Percentiles rank a stretch among this genome's conserved stretches.
These are phyloP conservation scores for Clavaria fumosa DNA, from an alignment of 768 basidiomycete genomes.

Conservation along the genomic window DNA sequence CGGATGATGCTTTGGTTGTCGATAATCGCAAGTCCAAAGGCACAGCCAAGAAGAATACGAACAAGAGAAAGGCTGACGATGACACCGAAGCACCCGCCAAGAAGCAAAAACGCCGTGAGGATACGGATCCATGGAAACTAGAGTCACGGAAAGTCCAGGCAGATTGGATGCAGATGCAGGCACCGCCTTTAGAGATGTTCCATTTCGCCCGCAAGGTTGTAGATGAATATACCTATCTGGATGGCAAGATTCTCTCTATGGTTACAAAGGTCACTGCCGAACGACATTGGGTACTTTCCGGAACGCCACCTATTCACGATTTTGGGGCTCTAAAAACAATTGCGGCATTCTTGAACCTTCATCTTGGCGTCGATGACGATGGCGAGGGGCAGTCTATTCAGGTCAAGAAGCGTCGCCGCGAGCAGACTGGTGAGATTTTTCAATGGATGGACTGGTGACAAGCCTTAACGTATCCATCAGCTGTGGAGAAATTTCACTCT, in stretches of 20 bases:
- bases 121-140: constrained; percentile 62
- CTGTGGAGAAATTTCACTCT: constrained; percentile 87
- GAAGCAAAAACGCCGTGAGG: constrained; percentile 47
- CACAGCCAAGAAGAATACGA: constrained; percentile 18
- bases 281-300: constrained; percentile 90
- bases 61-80: constrained; percentile 22
- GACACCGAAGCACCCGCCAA: constrained; percentile 30
- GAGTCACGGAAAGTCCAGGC: constrained; percentile 39
- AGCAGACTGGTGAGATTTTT: constrained; percentile 58
- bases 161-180: constrained; percentile 68
- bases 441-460: neutral
- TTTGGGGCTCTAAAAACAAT: constrained; percentile 87
- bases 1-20: constrained; percentile 38
- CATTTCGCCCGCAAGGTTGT: constrained; percentile 79
- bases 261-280: constrained; percentile 64
- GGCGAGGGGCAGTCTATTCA: constrained; percentile 61
- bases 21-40: constrained; percentile 28
- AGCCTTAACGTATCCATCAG: constrained; percentile 21
- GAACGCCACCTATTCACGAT: constrained; percentile 86
- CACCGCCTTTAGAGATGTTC: constrained; percentile 86
- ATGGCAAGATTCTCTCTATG: constrained; percentile 63
- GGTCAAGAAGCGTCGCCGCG: constrained; percentile 66
- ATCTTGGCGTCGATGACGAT: constrained; percentile 84
- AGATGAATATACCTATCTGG: constrained; percentile 90
- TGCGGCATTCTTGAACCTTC: constrained; percentile 74